These are phyloP conservation scores for Arthrobotrys megalospora DNA, from an alignment of 2,329 filamentous ascomycete species.

Conservation along the genomic window DNA sequence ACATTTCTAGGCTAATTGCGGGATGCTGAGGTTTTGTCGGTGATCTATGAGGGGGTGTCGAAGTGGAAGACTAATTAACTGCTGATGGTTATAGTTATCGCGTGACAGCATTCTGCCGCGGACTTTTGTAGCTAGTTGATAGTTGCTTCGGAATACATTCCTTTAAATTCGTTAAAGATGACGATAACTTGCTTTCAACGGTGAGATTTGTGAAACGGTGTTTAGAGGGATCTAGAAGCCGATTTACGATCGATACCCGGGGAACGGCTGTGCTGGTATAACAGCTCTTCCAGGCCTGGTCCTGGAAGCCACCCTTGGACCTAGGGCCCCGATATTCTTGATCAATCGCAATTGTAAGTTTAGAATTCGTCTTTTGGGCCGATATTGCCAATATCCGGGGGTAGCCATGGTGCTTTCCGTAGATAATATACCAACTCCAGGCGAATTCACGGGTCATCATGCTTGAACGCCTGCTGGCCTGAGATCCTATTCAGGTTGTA, in stretches of 20 bases:
- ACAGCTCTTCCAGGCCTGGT: neutral
- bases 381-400: neutral
- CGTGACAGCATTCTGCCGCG: neutral
- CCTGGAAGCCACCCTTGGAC: neutral
- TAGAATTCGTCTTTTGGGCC: neutral
- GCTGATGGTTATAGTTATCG: neutral
- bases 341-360: too few species aligned
- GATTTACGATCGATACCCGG: neutral
- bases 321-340: too few species aligned
- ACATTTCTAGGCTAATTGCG: neutral
- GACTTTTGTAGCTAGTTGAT: neutral
- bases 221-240: neutral
- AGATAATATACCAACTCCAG: neutral
- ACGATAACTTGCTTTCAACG: too few species aligned
- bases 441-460: neutral
- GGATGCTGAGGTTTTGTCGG: neutral
- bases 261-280: neutral
- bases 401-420: neutral
- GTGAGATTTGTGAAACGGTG: too few species aligned
- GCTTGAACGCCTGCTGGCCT: constrained; percentile 1
- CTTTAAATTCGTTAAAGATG: neutral
- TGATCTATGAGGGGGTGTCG: neutral
- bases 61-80: neutral
- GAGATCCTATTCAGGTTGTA: constrained; percentile 8
- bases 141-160: neutral